Evolutionary conservation across 2,329 filamentous ascomycete genomes (phyloP), one percentile per base, ranked within the genome.

Genomic region (Calonectria honghensis): DNA sequence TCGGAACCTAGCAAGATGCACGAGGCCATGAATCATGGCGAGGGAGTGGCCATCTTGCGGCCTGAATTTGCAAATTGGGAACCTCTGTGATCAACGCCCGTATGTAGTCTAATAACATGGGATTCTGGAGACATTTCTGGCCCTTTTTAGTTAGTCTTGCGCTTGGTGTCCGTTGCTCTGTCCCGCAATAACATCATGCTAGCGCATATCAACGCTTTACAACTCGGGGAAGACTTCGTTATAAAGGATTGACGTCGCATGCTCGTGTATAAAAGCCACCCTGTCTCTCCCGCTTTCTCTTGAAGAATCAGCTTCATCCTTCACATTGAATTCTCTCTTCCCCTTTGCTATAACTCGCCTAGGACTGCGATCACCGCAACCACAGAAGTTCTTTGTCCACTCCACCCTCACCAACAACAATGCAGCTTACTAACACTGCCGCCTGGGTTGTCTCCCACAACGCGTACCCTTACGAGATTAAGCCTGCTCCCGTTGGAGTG

Each of bases 371-470:
- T 18, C 6, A 41, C 16, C 5, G 5, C 3, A 48, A 48, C 2
- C 9, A 7, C 18, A 18, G 6, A 24, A 48, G 6, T 24, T 13
- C 9, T 10, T 13, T 24, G n/a, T 48, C 45, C 3, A 48, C 5
- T 48, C 45, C 10, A 48, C 18, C 11, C 45, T 4, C 20, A 11
- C 1, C 7, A 6, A 29, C 4, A 24, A 39, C 20, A 20, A 68
- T 68, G 65, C 32, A 37, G 20, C 20, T 68, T 35, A 52, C 54
- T 1, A 68, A 54, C 14, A 54, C n/a, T 7, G 65, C 65, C 20
- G 65, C 65, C 39, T 68, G 65, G 65, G n/a, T 37, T 31, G 27
- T 39, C 6, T 32, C 45, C 10, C 65, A 68, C 50, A 39, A 52
- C 6, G 32, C 32, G 6, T 32, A 35, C 35, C 65, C 65, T 29